These are phyloP conservation scores for Piloderma croceum DNA, from an alignment of 768 basidiomycete genomes.

Conservation along the genomic window DNA sequence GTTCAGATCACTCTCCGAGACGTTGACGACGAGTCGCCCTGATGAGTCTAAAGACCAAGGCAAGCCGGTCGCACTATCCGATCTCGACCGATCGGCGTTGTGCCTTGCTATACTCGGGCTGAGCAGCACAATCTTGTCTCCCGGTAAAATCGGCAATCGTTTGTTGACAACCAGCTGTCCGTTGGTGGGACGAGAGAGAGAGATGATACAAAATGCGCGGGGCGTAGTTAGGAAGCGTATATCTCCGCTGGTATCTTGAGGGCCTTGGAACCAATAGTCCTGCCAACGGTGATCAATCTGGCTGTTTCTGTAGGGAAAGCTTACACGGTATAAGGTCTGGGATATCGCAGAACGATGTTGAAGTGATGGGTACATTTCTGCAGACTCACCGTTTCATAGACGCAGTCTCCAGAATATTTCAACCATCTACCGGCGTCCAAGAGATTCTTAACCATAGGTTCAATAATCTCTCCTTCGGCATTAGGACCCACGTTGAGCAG, in stretches of 20 bases:
- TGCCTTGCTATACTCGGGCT: constrained; percentile 21
- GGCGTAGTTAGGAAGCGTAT: constrained; percentile 47
- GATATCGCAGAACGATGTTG: neutral
- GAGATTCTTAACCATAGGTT: constrained; percentile 41
- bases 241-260: constrained; percentile 15
- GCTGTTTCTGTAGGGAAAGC: no score
- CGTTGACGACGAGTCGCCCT: constrained; percentile 16
- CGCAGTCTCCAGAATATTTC: constrained; percentile 42
- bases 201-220: constrained; percentile 46
- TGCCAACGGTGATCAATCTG: no score
- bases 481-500: constrained; percentile 51
- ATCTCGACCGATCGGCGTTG: no score
- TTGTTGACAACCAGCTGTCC: constrained; percentile 33
- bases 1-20: constrained; percentile 19
- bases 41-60: constrained; percentile 22
- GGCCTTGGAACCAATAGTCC: constrained; percentile 44
- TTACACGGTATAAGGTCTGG: neutral
- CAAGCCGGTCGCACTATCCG: constrained; percentile 8
- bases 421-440: constrained; percentile 50
- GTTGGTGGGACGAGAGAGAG: constrained; percentile 32
- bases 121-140: constrained; percentile 40
- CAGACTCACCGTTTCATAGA: constrained; percentile 49
- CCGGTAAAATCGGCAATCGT: constrained; percentile 36
- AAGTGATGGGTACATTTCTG: no score
- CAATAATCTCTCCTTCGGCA: constrained; percentile 48